Conservation (phyloP, 352 stramenopile genomes). For the Globisporangium cederbergense region DNA sequence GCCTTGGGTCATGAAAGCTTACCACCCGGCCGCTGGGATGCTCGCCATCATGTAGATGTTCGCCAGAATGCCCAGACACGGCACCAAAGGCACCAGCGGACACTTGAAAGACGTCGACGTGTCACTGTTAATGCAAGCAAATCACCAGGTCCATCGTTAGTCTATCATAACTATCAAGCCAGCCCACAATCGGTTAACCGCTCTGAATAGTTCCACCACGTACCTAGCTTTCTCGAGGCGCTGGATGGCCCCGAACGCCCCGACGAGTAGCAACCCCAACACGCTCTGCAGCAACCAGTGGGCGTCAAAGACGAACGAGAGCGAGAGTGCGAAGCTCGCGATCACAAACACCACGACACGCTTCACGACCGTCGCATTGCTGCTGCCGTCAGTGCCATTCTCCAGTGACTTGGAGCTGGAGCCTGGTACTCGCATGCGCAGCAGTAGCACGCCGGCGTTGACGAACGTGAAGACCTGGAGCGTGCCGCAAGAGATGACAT, state of each 20-base stretch:
- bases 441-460: slow-evolving; percentile 86
- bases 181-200: background rate
- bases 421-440: slow-evolving; percentile 56
- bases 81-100: slow-evolving; percentile 52
- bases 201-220: background rate
- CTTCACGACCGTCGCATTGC: slow-evolving; percentile 32
- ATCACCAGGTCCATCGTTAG: background rate
- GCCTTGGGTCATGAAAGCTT: slow-evolving; percentile 4
- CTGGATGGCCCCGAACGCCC: slow-evolving; percentile 48
- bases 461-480: slow-evolving; percentile 93
- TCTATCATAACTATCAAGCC: background rate
- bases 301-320: slow-evolving; percentile 66
- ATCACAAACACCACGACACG: slow-evolving; percentile 62
- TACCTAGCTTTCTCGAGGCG: slow-evolving; percentile 58
- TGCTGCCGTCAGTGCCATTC: slow-evolving; percentile 10
- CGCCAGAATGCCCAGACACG: slow-evolving; percentile 54
- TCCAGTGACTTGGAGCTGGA: background rate
- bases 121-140: slow-evolving; percentile 11
- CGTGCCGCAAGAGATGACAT: slow-evolving; percentile 90
- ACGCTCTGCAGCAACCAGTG: slow-evolving; percentile 44
- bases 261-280: slow-evolving; percentile 30
- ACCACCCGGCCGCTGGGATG: slow-evolving; percentile 54
- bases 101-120: slow-evolving; percentile 52
- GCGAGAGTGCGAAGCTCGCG: slow-evolving; percentile 53
- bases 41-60: slow-evolving; percentile 73